phyloP scores from a whole-genome alignment of 352 stramenopile species.

The Pythium coloratum region DNA sequence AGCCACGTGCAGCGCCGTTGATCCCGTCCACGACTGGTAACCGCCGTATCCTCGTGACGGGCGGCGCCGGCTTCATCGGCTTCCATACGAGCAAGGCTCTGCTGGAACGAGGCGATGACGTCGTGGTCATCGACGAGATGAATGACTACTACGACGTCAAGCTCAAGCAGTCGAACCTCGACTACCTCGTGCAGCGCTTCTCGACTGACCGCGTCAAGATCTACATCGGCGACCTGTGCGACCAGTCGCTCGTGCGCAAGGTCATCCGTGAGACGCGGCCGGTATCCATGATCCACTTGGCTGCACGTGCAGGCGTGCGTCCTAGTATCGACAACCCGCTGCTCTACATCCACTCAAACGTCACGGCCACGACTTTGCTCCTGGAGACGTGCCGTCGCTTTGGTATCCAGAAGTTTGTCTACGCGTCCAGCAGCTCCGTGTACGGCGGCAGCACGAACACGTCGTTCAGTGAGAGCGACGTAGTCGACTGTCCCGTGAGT shows the following conservation, averaged over 20 bases:
- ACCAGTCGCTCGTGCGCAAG: constrained; percentile 86
- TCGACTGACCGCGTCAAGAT: constrained; percentile 59
- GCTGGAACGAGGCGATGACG: constrained; percentile 84
- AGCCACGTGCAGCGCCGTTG: constrained; percentile 13
- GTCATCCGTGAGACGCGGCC: constrained; percentile 89
- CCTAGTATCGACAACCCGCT: constrained; percentile 98
- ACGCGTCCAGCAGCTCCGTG: constrained; percentile 94
- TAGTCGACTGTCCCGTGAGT: constrained; percentile 93
- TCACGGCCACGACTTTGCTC: constrained; percentile 92
- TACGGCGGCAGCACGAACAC: constrained; percentile 93
- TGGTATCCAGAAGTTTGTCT: constrained; percentile 94
- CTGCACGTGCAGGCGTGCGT: constrained; percentile 94
- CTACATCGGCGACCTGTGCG: constrained; percentile 94
- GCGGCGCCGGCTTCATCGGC: constrained; percentile 95
- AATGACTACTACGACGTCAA: constrained; percentile 99
- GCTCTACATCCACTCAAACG: constrained; percentile 98
- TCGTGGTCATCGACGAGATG: constrained; percentile 97
- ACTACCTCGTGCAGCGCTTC: constrained; percentile 68
- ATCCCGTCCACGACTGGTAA: constrained; percentile 32
- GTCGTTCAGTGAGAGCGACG: constrained; percentile 89
- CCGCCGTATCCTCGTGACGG: constrained; percentile 73
- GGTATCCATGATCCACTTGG: constrained; percentile 93
- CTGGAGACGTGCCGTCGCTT: constrained; percentile 91
- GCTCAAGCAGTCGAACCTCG: constrained; percentile 96
- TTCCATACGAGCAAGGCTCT: constrained; percentile 93